A percentile compares a stretch with the other conserved stretches of the same genome.
Evolutionary conservation across 148 eudicot genomes (phyloP).

Genomic region (Rhododendron vialii): DNA sequence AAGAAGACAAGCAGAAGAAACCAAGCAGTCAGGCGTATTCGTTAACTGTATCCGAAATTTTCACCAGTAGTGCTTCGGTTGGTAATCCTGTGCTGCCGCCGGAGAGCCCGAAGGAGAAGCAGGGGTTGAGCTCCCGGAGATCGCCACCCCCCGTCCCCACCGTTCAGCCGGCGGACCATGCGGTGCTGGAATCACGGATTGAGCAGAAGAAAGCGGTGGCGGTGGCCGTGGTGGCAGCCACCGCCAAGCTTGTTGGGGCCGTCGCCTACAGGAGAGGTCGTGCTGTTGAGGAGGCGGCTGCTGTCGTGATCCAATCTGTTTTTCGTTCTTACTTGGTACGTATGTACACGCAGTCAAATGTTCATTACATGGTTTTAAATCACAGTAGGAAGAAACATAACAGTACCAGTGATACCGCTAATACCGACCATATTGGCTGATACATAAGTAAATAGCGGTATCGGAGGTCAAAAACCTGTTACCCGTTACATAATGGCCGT

Average conservation of each 20-base stretch:
- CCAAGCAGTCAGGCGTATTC: not conserved
- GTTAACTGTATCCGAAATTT: not conserved
- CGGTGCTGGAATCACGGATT: slow-evolving; percentile 20
- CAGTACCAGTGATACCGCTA: not conserved
- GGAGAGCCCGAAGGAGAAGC: slow-evolving; percentile 59
- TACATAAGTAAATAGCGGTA: not conserved
- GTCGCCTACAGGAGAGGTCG: slow-evolving; percentile 12
- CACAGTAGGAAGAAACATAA: not conserved
- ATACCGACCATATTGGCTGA: not conserved
- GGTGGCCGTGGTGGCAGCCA: slow-evolving; percentile 32
- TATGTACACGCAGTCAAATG: not conserved
- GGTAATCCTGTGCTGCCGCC: not conserved
- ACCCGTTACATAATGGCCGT: too few species aligned
- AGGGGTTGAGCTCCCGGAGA: slow-evolving; percentile 66
- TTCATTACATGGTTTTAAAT: not conserved
- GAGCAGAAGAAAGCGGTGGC: slow-evolving; percentile 33
- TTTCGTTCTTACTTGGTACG: slow-evolving; percentile 71
- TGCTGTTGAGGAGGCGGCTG: slow-evolving; percentile 49
- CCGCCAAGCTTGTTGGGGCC: slow-evolving; percentile 21
- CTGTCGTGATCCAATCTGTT: slow-evolving; percentile 65
- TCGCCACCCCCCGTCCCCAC: slow-evolving; percentile 29
- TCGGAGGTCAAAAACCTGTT: not conserved
- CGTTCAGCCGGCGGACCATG: not conserved
- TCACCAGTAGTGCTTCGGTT: not conserved
- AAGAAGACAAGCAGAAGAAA: slow-evolving; percentile 32